A percentile compares a stretch with the other conserved stretches of the same genome.
phyloP scores from a whole-genome alignment of 2,329 filamentous ascomycete species.

The Pseudocercospora crystallina region DNA sequence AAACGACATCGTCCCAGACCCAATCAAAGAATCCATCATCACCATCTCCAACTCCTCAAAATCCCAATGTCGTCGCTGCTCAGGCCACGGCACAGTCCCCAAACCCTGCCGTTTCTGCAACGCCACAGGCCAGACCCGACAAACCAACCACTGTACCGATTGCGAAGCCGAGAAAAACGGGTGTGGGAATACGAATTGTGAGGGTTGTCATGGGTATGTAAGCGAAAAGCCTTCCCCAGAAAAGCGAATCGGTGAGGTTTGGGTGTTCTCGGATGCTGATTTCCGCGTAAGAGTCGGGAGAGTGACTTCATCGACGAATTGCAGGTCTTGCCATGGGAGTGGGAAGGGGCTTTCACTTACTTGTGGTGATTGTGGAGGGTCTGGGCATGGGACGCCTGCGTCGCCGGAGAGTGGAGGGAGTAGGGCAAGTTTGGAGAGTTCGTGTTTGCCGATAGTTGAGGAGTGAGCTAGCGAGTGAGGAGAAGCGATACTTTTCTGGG shows the following conservation, averaged over 20 bases:
- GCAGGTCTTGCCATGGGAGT: conserved; percentile 12
- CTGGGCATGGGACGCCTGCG: conserved; percentile 1
- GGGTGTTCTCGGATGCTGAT: neutral
- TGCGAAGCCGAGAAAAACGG: conserved; percentile 21
- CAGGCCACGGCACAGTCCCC: conserved; percentile 11
- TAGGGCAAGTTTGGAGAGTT: neutral
- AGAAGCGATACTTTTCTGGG: no score
- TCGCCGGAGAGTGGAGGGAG: conserved; percentile 6
- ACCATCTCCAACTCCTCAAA: neutral
- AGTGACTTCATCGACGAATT: neutral
- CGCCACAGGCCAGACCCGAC: conserved; percentile 12
- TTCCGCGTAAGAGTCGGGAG: no score
- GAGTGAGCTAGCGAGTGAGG: neutral
- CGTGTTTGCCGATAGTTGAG: neutral
- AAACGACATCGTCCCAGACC: conserved; percentile 3
- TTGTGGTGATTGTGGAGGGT: conserved; percentile 19
- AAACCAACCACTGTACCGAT: conserved; percentile 5
- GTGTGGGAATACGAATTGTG: conserved; percentile 20
- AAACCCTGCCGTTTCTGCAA: conserved; percentile 18
- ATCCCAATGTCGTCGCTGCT: conserved; percentile 11
- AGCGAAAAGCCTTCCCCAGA: neutral
- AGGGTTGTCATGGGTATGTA: conserved; percentile 1
- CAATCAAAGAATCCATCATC: neutral
- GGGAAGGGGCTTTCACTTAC: conserved; percentile 13
- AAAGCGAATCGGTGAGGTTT: neutral